These are phyloP conservation scores for Halocafeteria seosinensis DNA, from an alignment of 108 stramenopile species.

Conservation along the genomic window DNA sequence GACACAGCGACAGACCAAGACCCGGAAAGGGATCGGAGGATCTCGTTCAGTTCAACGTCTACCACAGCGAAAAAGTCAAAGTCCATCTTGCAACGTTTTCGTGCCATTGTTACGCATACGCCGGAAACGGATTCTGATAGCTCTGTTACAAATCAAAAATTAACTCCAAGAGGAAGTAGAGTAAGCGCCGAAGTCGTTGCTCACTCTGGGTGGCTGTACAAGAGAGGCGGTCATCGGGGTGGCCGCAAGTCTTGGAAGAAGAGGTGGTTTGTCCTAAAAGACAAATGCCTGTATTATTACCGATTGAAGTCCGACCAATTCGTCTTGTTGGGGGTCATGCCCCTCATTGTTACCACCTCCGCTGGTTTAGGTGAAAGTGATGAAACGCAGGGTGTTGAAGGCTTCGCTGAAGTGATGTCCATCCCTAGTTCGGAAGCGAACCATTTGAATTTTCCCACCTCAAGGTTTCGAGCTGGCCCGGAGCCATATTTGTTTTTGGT, in stretches of 20 bases:
- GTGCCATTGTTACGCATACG: not conserved
- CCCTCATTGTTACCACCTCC: not conserved
- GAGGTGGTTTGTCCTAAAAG: constrained; percentile 1
- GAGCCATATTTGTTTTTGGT: too few species aligned
- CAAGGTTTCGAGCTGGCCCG: too few species aligned
- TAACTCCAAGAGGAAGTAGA: not conserved
- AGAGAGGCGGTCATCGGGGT: constrained; percentile 5
- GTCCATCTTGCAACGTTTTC: not conserved
- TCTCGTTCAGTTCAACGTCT: too few species aligned
- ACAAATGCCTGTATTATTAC: constrained; percentile 5
- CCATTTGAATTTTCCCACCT: too few species aligned
- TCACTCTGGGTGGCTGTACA: not conserved
- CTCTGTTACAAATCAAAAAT: not conserved
- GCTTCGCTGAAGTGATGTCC: not conserved
- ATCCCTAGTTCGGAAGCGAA: too few species aligned
- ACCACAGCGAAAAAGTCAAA: not conserved
- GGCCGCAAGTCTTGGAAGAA: constrained; percentile 16
- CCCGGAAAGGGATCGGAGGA: too few species aligned
- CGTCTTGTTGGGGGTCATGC: too few species aligned
- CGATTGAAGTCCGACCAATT: too few species aligned
- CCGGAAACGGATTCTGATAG: not conserved
- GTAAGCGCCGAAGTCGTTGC: not conserved
- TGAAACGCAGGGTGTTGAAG: not conserved
- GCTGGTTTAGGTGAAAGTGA: not conserved
- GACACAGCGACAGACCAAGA: too few species aligned